Evolutionary conservation across 352 stramenopile species (phyloP).

Genomic region (Pythium aphanidermatum): DNA sequence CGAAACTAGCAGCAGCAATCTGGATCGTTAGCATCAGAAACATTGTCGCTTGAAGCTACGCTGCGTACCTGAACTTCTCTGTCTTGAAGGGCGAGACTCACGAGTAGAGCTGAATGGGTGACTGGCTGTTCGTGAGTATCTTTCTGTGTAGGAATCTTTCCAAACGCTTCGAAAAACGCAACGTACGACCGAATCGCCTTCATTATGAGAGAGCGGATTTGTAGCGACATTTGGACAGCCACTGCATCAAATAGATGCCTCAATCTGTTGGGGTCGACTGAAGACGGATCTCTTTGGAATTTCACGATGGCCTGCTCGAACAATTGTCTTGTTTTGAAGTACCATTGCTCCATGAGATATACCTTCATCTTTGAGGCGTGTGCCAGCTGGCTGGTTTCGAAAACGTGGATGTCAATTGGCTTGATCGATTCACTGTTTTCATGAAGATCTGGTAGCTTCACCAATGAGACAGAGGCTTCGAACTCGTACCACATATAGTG

Average conservation of each 20-base stretch:
- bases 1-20: constrained; percentile 28
- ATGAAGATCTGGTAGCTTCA: constrained; percentile 35
- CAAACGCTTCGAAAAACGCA: constrained; percentile 62
- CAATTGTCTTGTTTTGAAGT: constrained; percentile 34
- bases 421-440: constrained; percentile 16
- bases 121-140: neutral
- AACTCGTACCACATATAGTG: constrained; percentile 63
- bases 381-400: constrained; percentile 46
- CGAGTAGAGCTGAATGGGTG: constrained; percentile 12
- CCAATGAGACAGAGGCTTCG: constrained; percentile 30
- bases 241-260: constrained; percentile 58
- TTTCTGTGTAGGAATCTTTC: neutral
- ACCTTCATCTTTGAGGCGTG: constrained; percentile 36
- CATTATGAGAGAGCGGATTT: constrained; percentile 56
- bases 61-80: constrained; percentile 16
- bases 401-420: constrained; percentile 39
- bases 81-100: constrained; percentile 19
- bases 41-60: neutral
- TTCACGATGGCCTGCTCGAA: constrained; percentile 28
- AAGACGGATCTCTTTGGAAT: constrained; percentile 5
- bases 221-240: constrained; percentile 66
- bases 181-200: constrained; percentile 62
- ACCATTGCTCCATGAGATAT: constrained; percentile 59
- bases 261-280: constrained; percentile 15
- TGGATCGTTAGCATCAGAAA: neutral